Evolutionary conservation across 2,329 filamentous ascomycete genomes (phyloP), one percentile per base, ranked within the genome.

Genomic region (Claviceps digitariae): DNA sequence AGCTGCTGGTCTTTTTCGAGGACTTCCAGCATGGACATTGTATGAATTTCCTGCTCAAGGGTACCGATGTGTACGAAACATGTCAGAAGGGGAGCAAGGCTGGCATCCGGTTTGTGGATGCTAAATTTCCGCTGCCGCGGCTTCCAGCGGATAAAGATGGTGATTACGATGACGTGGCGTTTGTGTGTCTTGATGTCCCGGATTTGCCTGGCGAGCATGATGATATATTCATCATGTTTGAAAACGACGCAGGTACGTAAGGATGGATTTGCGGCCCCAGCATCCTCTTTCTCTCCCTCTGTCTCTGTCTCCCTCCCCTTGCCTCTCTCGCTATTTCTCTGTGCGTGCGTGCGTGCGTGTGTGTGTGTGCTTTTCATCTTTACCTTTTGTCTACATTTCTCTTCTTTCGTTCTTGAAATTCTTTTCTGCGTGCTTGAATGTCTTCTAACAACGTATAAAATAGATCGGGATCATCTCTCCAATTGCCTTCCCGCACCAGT

Each of bases 191-290:
- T 55, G 90, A 95, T 67, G 80, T 90, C 67, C 84, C 90, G 20
- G 90, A 95, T 61, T 87, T 94, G 67, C 87, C 90, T 1, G 87
- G 87, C 50, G 90, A 95, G 70, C 89, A 95, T 68, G 90, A 95
- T 66, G 90, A 96, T 70, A 88, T 96, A 59, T 79, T 84, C 12
- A 83, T 96, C 62, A 69, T 84, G 56, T 96, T 96, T 73, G 89
- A 95, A 58, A 83, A 76, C 47, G 85, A 88, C 65, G 73, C 77
- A 62, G 85, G 86, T 90, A n/a, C n/a, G n/a, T n/a, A n/a, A n/a
- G 69, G 73, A 84, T 13, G 10, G 10, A 38, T 29, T 29, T 8
- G 27, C 8, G 4, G 27, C 27, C 8, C 27, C 27, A 29, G 4
- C 27, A 4, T 8, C 8, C 27, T 29, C 27, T 4, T 29, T 29